Percentiles rank a stretch among this genome's conserved stretches.
These are phyloP conservation scores for Piper betle DNA, from an alignment of 164 flowering plant genomes.

Conservation along the genomic window DNA sequence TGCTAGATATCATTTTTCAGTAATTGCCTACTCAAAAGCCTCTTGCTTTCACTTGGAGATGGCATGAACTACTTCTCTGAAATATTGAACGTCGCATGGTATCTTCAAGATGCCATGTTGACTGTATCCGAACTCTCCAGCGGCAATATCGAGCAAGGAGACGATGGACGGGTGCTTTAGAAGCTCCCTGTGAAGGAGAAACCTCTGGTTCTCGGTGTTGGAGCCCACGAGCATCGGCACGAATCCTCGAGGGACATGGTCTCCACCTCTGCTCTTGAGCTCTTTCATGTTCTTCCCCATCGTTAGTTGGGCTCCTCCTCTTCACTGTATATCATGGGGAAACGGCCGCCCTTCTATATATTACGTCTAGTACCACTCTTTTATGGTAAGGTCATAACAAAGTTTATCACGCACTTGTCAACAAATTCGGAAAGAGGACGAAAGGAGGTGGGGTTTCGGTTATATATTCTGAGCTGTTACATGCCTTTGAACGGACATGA, in stretches of 20 bases:
- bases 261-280: background rate
- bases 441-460: background rate
- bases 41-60: slow-evolving; percentile 1
- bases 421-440: background rate
- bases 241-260: slow-evolving; percentile 10
- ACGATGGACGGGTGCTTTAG: slow-evolving; percentile 14
- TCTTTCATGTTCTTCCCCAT: slow-evolving; percentile 1
- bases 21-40: no score
- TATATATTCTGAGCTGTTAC: background rate
- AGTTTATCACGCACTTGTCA: background rate
- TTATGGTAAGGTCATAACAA: background rate
- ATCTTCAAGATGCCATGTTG: slow-evolving; percentile 18
- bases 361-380: background rate
- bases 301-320: background rate
- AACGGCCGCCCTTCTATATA: background rate
- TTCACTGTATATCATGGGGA: background rate
- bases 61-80: slow-evolving; percentile 7
- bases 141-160: slow-evolving; percentile 17
- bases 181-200: slow-evolving; percentile 14
- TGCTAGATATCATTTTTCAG: no score
- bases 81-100: slow-evolving; percentile 9
- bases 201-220: slow-evolving; percentile 15
- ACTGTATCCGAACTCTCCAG: slow-evolving; percentile 15
- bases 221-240: slow-evolving; percentile 21
- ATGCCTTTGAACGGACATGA: background rate